Base-by-base conservation (phyloP, 495 filamentous ascomycete species). In the Acidiella bohemica region DNA sequence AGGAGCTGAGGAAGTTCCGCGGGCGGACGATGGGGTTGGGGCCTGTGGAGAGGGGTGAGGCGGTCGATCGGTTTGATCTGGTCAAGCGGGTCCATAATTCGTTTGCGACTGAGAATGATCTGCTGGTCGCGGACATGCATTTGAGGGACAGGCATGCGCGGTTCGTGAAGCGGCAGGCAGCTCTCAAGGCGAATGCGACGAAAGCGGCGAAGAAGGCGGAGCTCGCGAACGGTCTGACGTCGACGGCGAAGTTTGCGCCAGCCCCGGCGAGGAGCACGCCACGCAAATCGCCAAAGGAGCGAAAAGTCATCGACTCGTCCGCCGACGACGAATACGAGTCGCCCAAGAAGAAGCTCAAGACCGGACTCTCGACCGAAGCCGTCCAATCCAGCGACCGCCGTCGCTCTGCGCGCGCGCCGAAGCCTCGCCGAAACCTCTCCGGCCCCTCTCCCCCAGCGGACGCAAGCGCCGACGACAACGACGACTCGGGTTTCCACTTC, bases 21-120 rank as follows among this genome's bases (percentile, higher is more conserved):
- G 61, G 76, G 1, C 75, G 77, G 42, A 86, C 84, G 0, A 64
- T 59, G 47, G 60, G 62, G 5, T 67, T 93, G 19, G 69, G 70
- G 2, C 80, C 88, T 2, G 71, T 81, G 1, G 61, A 82, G 31
- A 73, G 85, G 23, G 88, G 88, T 10, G 64, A 85, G 55, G 67
- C 72, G 2, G 71, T 95, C 32, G 74, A 70, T 29, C 74, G 71
- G 40, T 86, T 84, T 53, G 66, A 75, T 10, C 84, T 81, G 57
- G 75, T 95, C 11, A 82, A 84, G 44, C 60, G 65, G 16, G 71
- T 84, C 22, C 90, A 95, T 51, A 95, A 95, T 51, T 85, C 81
- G 1, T 93, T 84, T 54, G 77, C 81, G 36, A 76, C 75, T 31
- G 80, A 79, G 35, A 75, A 81, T 59, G 87, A 95, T 50, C 77